Conservation (phyloP, 2,329 filamentous ascomycete genomes). For the Iodosphaeria phyllophila region DNA sequence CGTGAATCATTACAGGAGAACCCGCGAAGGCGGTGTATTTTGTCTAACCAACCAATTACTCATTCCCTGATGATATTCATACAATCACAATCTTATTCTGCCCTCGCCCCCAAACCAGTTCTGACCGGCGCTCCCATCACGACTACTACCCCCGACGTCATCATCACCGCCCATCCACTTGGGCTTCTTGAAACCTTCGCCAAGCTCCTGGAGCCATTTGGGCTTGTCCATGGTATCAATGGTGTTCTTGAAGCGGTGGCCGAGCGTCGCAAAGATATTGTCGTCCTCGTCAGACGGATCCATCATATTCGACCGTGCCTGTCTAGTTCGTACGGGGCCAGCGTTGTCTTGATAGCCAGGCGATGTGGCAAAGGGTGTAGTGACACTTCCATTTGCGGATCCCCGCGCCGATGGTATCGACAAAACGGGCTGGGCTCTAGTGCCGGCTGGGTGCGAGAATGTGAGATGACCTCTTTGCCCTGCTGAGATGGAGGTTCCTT, state of each 20-base stretch:
- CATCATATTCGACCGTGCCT: conserved; percentile 17
- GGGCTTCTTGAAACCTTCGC: conserved; percentile 52
- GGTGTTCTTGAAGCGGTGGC: conserved; percentile 78
- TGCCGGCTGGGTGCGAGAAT: no score
- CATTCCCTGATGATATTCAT: background rate
- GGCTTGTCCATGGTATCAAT: conserved; percentile 70
- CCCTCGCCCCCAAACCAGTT: conserved; percentile 38
- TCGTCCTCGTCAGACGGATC: conserved; percentile 52
- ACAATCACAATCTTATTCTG: conserved; percentile 11
- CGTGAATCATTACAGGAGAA: no score
- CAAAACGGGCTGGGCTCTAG: conserved; percentile 25
- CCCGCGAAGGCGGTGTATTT: no score
- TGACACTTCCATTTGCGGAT: no score
- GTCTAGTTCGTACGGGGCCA: no score
- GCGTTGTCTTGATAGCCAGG: conserved; percentile 13
- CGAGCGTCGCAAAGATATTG: conserved; percentile 68
- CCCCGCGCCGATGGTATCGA: conserved; percentile 24
- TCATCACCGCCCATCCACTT: conserved; percentile 60
- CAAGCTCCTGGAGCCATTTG: conserved; percentile 61
- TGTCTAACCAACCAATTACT: no score
- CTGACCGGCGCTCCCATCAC: conserved; percentile 13
- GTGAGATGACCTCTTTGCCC: no score
- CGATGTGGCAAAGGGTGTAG: conserved; percentile 25
- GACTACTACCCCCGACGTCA: conserved; percentile 14
- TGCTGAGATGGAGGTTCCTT: conserved; percentile 36